Conservation (phyloP, 108 stramenopile species). For the Stephanodiscus triporus region DNA sequence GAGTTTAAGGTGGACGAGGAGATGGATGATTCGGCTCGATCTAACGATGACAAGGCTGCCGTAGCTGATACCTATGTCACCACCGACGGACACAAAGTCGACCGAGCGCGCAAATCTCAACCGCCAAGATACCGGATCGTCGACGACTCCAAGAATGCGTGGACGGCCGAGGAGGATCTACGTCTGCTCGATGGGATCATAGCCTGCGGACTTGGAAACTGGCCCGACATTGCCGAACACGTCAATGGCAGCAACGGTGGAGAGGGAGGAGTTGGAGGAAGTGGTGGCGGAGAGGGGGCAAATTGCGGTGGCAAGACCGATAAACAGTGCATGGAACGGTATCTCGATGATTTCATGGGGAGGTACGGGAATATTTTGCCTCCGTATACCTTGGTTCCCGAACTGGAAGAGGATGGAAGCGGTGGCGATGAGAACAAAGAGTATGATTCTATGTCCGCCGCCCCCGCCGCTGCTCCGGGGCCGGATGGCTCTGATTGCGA, state of each 20-base stretch:
- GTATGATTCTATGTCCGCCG: not conserved
- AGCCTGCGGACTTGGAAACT: conserved; percentile 84
- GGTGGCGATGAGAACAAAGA: conserved; percentile 6
- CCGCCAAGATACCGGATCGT: conserved; percentile 19
- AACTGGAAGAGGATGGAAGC: conserved; percentile 20
- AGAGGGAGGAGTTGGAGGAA: conserved; percentile 40
- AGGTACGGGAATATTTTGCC: conserved; percentile 90
- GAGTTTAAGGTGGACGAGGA: not conserved
- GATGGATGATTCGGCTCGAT: not conserved
- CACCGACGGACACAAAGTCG: not conserved
- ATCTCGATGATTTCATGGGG: conserved; percentile 88
- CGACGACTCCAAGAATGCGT: conserved; percentile 67
- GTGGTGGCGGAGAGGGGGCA: conserved; percentile 11
- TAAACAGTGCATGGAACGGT: conserved; percentile 91
- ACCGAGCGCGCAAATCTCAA: conserved; percentile 2
- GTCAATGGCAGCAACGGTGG: conserved; percentile 50
- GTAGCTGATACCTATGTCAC: not conserved
- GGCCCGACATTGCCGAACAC: conserved; percentile 87
- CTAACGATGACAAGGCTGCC: not conserved
- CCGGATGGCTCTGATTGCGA: conserved; percentile 11
- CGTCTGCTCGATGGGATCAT: conserved; percentile 83
- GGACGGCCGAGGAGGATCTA: conserved; percentile 91
- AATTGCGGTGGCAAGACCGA: conserved; percentile 61
- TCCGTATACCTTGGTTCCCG: conserved; percentile 66
- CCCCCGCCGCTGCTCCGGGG: conserved; percentile 17